phyloP scores from a whole-genome alignment of 2,329 filamentous ascomycete species.

The Fusarium siculi region DNA sequence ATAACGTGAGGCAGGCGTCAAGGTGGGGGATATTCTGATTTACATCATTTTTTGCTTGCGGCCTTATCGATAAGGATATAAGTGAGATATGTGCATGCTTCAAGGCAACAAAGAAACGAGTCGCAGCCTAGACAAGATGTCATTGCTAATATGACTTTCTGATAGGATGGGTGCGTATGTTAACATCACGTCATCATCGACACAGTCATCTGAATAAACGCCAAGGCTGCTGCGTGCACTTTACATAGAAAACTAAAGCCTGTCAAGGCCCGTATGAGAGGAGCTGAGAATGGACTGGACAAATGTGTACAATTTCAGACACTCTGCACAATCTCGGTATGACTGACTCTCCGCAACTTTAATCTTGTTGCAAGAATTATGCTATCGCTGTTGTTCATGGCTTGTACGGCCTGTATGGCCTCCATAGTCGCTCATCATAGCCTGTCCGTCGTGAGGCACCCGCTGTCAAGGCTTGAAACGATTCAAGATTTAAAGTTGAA shows the following conservation, averaged over 20 bases:
- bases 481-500: background rate
- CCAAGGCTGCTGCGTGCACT: background rate
- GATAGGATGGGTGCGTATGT: background rate
- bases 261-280: background rate
- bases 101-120: slow-evolving; percentile 9
- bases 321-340: background rate
- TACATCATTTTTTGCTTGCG: slow-evolving; percentile 38
- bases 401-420: background rate
- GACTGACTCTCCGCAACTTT: background rate
- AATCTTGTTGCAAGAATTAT: background rate
- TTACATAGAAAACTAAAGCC: background rate
- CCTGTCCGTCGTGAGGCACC: background rate
- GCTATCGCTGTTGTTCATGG: background rate
- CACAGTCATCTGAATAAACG: background rate
- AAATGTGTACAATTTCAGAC: background rate
- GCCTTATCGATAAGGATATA: slow-evolving; percentile 41
- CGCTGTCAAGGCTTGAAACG: background rate
- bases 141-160: background rate
- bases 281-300: background rate
- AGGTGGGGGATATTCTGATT: slow-evolving; percentile 40
- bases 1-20: background rate
- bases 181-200: background rate
- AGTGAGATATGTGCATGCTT: slow-evolving; percentile 10
- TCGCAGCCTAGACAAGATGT: background rate
- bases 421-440: background rate